A percentile compares a stretch with the other conserved stretches of the same genome.
phyloP scores from a whole-genome alignment of 2,329 filamentous ascomycete genomes.

The Ceratocystis eucalypticola region DNA sequence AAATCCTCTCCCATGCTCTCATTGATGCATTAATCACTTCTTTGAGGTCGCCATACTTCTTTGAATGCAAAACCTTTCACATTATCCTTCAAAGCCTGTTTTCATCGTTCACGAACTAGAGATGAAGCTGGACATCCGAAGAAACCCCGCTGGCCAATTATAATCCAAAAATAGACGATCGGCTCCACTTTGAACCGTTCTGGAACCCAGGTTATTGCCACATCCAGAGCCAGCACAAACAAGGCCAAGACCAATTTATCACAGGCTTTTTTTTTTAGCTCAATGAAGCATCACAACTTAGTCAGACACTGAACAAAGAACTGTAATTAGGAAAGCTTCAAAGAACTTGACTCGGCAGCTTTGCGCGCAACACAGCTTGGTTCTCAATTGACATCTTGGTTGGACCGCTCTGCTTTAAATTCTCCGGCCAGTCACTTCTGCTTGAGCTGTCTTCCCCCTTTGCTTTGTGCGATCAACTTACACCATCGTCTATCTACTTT shows the following conservation, averaged over 20 bases:
- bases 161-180: not conserved
- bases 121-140: constrained; percentile 4
- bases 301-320: not conserved
- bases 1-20: too few relatives aligned
- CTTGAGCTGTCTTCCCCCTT: not conserved
- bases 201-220: not conserved
- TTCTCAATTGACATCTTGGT: not conserved
- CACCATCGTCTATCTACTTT: not conserved
- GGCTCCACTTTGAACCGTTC: constrained; percentile 7
- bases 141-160: constrained; percentile 12
- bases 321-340: not conserved
- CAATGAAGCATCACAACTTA: not conserved
- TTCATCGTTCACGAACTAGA: not conserved
- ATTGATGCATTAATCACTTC: too few relatives aligned
- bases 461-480: not conserved
- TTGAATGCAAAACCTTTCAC: not conserved
- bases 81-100: not conserved
- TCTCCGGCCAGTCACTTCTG: not conserved
- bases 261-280: not conserved
- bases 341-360: not conserved
- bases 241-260: not conserved
- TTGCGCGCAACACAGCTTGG: not conserved
- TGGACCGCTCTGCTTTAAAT: not conserved
- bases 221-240: not conserved
- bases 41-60: too few relatives aligned